phyloP scores from a whole-genome alignment of 169 alveolate genomes.

The Plasmodium ovale region DNA sequence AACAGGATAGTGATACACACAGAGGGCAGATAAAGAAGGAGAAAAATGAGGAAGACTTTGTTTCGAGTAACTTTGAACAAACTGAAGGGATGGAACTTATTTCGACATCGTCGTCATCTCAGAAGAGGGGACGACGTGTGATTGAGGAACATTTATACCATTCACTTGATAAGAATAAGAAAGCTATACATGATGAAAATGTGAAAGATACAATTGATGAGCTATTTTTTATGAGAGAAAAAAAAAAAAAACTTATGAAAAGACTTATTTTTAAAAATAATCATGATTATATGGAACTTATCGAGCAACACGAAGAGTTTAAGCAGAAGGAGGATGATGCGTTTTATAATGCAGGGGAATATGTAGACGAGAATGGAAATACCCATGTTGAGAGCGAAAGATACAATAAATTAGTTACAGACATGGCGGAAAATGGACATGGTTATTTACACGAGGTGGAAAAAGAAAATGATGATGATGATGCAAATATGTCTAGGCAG shows the following conservation, averaged over 20 bases:
- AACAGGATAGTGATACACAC: background rate
- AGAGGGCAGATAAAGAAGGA: background rate
- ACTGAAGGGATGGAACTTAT: background rate
- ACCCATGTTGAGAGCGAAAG: background rate
- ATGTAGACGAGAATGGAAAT: background rate
- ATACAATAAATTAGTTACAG: background rate
- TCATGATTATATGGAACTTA: slow-evolving; percentile 47
- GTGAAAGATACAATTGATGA: slow-evolving; percentile 59
- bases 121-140: background rate
- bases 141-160: background rate
- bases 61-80: background rate
- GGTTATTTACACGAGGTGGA: slow-evolving; percentile 50
- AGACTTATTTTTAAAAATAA: slow-evolving; percentile 50
- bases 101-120: background rate
- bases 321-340: slow-evolving; percentile 26
- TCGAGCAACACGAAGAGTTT: slow-evolving; percentile 30
- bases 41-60: background rate
- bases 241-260: slow-evolving; percentile 59
- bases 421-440: slow-evolving; percentile 1
- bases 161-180: background rate
- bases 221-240: slow-evolving; percentile 40
- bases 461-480: slow-evolving; percentile 18
- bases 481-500: background rate
- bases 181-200: slow-evolving; percentile 33
- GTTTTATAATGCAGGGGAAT: slow-evolving; percentile 36